phyloP scores from a whole-genome alignment of 75 land plant genomes.

The Sequoiadendron giganteum region DNA sequence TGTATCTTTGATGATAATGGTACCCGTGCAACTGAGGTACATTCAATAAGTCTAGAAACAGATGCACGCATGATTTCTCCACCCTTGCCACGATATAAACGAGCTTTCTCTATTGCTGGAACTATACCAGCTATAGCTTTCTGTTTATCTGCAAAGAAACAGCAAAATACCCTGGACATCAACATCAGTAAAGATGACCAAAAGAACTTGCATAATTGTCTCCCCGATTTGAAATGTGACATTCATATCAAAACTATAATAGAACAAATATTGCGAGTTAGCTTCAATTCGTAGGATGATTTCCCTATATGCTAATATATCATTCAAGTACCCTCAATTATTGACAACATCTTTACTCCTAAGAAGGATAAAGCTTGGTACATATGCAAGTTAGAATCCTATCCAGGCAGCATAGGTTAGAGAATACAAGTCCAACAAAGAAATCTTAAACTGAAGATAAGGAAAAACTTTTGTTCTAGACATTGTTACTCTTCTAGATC shows the following conservation, averaged over 20 bases:
- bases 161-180: not conserved
- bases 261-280: not conserved
- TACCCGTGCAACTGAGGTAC: slow-evolving; percentile 53
- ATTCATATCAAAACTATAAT: not conserved
- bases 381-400: not conserved
- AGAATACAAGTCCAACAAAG: not conserved
- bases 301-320: not conserved
- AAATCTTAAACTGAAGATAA: not conserved
- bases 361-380: not conserved
- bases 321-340: not conserved
- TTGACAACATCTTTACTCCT: not conserved
- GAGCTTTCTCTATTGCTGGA: slow-evolving; percentile 97
- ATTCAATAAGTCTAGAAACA: slow-evolving; percentile 88
- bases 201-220: not conserved
- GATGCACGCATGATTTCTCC: slow-evolving; percentile 97
- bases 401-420: not conserved
- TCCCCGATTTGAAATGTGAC: not conserved
- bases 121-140: slow-evolving; percentile 67
- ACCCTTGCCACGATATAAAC: slow-evolving; percentile 98
- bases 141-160: slow-evolving; percentile 58
- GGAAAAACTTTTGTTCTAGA: not conserved
- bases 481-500: not conserved
- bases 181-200: not conserved
- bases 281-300: not conserved
- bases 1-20: slow-evolving; percentile 58